Base-by-base conservation (phyloP, 2,329 filamentous ascomycete genomes). In the Torrubiellomyces zombiae region DNA sequence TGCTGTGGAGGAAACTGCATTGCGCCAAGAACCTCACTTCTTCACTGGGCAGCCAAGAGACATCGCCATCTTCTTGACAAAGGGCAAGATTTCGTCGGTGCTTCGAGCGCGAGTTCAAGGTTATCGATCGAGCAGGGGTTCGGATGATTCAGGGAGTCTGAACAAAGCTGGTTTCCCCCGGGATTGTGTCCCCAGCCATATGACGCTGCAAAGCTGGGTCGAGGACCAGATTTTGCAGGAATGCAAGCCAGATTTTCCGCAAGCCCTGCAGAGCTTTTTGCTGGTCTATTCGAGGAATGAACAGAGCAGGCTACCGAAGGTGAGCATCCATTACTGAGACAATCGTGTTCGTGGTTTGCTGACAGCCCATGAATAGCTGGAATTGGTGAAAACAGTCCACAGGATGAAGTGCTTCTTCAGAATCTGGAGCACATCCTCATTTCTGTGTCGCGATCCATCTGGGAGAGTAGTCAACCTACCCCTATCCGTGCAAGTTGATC, bases 331-430 rank as follows among this genome's bases (percentile, higher is more conserved):
- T n/a, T n/a, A 16, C 13, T 18, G 7, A 14, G 6, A 13, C 10
- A 9, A 5, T 21, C 16, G 16, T 11, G 18, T 14, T 10, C 20
- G 15, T n/a, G n/a, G n/a, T n/a, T n/a, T n/a, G n/a, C n/a, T n/a
- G n/a, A n/a, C n/a, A n/a, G n/a, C n/a, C n/a, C n/a, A n/a, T n/a
- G n/a, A 14, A 21, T 36, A 60, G 56, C 45, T 52, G 32, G 42
- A 48, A 15, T 45, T 62, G 15, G 49, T 60, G 10, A 42, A 38
- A 22, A 52, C 54, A 31, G 54, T 61, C 18, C 52, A 58, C 31
- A 46, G 47, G 25, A 51, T 63, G 45, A 56, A 55, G 32, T 60
- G 56, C 41, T 56, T 62, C 46, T 63, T 60, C 39, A 53, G 47
- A 31, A 58, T 63, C 32, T 63, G 53, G 56, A 53, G 51, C 28